Evolutionary conservation across 192 early-diverging fungal genomes (phyloP), one percentile per base, ranked within the genome.

Genomic region (Coemansia sp.): DNA sequence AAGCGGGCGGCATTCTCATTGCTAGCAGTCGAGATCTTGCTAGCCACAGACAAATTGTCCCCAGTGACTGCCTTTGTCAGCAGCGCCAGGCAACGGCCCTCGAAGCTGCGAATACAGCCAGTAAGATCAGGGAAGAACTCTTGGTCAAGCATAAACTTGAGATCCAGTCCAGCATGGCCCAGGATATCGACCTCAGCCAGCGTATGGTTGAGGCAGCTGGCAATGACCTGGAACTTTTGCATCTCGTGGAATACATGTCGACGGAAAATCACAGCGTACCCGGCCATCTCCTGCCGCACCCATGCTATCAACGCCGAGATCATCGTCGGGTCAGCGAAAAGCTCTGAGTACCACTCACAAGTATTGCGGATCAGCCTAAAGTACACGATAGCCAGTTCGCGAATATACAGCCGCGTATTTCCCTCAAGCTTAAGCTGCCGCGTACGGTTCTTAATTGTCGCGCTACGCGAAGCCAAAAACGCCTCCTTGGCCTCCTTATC

Each of bases 331-430:
- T 96, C 92, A 22, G 90, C 89, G 72, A 99, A 99, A 3, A 95
- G 91, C 39, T 85, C 88, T 58, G 90, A 86, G 77, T 95, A 99
- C 97, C 97, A 99, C 66, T 97, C 94, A 69, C 94, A 96, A 0
- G 97, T 98, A 74, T 96, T 98, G 71, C 92, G 89, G 73, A 98
- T 93, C 53, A 97, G 79, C 11, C 92, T 86, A 74, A 99, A 99
- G 34, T 94, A 91, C 31, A 97, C 89, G 47, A 95, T 83, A 0
- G 95, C 91, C 50, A 96, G 86, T 75, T 95, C 92, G 64, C 88
- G 87, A 38, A 98, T 93, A 71, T 98, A 95, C 44, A 88, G 75
- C 16, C 89, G 77, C 46, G 95, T 93, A 68, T 97, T 94, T 33
- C 94, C 97, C 79, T 97, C 94, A 39, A 96, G 90, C 61, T 89